A percentile compares a stretch with the other conserved stretches of the same genome.
Conservation (phyloP, 176 grass and related monocot genomes). For the Panicum miliaceum region DNA sequence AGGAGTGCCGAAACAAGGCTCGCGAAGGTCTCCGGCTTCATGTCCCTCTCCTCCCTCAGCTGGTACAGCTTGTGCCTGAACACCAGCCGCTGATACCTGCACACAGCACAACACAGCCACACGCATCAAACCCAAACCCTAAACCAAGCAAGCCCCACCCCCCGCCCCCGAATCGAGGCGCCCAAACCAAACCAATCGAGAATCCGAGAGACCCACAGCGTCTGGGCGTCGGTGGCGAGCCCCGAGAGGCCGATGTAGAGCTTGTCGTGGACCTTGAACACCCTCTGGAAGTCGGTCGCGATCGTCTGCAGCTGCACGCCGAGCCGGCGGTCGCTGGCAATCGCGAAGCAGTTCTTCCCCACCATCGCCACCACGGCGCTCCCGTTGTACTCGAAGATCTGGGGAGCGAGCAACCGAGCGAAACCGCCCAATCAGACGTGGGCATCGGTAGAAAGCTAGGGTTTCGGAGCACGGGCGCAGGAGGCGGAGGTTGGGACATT, state of each 20-base stretch:
- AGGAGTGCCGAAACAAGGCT: slow-evolving; percentile 82
- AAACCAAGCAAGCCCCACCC: not conserved
- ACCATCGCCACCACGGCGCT: slow-evolving; percentile 92
- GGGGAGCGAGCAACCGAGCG: not conserved
- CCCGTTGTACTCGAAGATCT: slow-evolving; percentile 99
- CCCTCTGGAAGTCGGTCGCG: slow-evolving; percentile 79
- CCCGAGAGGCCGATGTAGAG: slow-evolving; percentile 87
- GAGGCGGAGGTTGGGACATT: not conserved
- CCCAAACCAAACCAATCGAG: not conserved
- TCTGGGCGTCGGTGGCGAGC: slow-evolving; percentile 82
- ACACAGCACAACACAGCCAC: not conserved
- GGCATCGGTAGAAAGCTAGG: not conserved
- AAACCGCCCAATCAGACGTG: slow-evolving; percentile 5
- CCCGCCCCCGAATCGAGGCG: not conserved
- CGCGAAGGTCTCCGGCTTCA: slow-evolving; percentile 86
- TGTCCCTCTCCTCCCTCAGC: slow-evolving; percentile 87
- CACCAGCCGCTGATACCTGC: slow-evolving; percentile 73
- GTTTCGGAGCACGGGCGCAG: not conserved
- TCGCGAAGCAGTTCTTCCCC: slow-evolving; percentile 91
- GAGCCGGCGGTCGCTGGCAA: slow-evolving; percentile 85
- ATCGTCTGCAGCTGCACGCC: slow-evolving; percentile 87
- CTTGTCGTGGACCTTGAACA: slow-evolving; percentile 86
- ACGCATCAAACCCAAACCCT: slow-evolving; percentile 36
- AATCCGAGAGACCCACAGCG: slow-evolving; percentile 46
- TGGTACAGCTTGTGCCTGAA: slow-evolving; percentile 84